Base-by-base conservation (phyloP, 305 asterid genomes). In the Fraxinus greggii region DNA sequence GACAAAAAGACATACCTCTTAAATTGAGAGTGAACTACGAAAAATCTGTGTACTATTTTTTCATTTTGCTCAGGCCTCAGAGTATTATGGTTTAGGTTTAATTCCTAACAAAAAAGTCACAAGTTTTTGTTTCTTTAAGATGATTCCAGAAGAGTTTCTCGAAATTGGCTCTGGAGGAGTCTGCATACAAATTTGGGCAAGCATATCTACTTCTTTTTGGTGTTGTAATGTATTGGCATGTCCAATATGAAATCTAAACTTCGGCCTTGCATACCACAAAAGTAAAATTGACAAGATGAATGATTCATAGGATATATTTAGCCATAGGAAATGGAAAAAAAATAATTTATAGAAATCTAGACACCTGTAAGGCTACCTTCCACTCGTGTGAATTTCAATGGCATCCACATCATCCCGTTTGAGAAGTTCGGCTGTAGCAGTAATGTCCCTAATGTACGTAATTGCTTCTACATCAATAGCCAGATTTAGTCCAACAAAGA, bases 351-450 rank as follows among this genome's bases (percentile, higher is more conserved):
- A 10, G 72, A 28, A 69, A 28, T 69, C 21, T 69, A 28, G 31
- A 69, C 69, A 23, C 23, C 74, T 17, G 13, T 1, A 31, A 65
- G 69, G 76, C 36, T 87, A 95, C 98, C 98, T 95, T 89, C 96
- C 97, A 82, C 86, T 91, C 2, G 98, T 95, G 90, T 95, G 98
- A 87, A 95, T 93, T 85, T 95, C 98, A 63, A 93, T 76, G 80
- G 98, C 98, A 86, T 95, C 98, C 75, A 95, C 89, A 70, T 82
- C 90, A 78, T 89, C 88, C 65, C 61, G 87, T 82, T 85, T 83
- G 81, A 93, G 94, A 86, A 95, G 98, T 86, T 93, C 86, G 59
- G 94, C 90, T 61, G 96, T 87, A 82, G 98, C 90, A 85, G 89
- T 83, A 83, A 87, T 91, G 81, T 95, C 98, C 56, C 97, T 85